Evolutionary conservation across 352 stramenopile genomes (phyloP).

Genomic region (Globisporangium spiculum): DNA sequence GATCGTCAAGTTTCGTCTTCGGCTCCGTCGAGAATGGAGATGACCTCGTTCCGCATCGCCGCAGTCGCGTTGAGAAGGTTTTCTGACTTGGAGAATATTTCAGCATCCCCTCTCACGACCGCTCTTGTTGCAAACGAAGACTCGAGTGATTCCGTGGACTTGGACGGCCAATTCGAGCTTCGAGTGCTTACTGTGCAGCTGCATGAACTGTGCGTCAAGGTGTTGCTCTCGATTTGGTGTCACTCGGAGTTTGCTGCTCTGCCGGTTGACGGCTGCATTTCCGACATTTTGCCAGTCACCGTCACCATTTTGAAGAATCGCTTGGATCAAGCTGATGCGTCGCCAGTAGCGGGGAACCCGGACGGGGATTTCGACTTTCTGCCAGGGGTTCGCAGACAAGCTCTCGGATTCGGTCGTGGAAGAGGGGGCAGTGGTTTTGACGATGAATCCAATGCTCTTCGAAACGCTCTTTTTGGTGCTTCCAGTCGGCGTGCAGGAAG

Average conservation of each 20-base stretch:
- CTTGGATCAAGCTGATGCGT: slow-evolving; percentile 41
- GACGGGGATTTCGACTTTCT: slow-evolving; percentile 32
- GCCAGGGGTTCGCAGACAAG: slow-evolving; percentile 26
- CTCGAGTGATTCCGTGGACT: slow-evolving; percentile 18
- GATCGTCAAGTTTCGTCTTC: background rate
- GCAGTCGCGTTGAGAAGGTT: slow-evolving; percentile 56
- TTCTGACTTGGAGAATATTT: slow-evolving; percentile 66
- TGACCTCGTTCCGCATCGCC: slow-evolving; percentile 67
- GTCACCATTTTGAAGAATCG: slow-evolving; percentile 80
- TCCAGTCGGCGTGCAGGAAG: slow-evolving; percentile 22
- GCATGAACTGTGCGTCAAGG: slow-evolving; percentile 55
- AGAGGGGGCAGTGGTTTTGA: slow-evolving; percentile 25
- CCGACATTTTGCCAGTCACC: slow-evolving; percentile 62
- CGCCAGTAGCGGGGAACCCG: background rate
- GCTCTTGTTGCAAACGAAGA: slow-evolving; percentile 58
- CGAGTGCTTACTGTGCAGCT: slow-evolving; percentile 56
- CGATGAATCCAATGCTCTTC: slow-evolving; percentile 44
- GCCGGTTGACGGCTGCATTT: slow-evolving; percentile 48
- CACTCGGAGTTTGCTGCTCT: slow-evolving; percentile 42
- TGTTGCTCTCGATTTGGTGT: slow-evolving; percentile 59
- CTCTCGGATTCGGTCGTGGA: slow-evolving; percentile 33
- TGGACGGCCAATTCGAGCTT: slow-evolving; percentile 39
- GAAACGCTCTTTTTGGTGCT: slow-evolving; percentile 48
- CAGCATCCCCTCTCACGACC: slow-evolving; percentile 57
- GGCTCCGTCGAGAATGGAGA: slow-evolving; percentile 48